Base-by-base conservation (phyloP, 306 rosid genomes). In the Cicer judaicum region DNA sequence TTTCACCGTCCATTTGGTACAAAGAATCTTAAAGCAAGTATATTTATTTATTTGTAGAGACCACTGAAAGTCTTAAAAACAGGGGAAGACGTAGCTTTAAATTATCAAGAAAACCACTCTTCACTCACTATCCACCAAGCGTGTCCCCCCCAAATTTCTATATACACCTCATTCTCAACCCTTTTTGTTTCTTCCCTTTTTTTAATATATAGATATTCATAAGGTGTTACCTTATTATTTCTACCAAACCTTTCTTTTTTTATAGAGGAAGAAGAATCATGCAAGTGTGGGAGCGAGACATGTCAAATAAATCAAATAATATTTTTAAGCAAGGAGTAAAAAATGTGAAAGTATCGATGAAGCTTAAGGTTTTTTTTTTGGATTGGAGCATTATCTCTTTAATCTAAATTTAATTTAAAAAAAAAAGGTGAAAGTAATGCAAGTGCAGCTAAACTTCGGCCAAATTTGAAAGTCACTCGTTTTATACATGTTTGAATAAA, bases 1-100 rank as follows among this genome's bases (percentile, higher is more conserved):
- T 72, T 84, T 67, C 87, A 72, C 87, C 84, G 84, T 68, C 87
- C 79, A 68, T 78, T 84, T 81, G 85, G 88, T 84, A 70, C 36
- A 81, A 64, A 84, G 60, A 75, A 41, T 64, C 78, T 29, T 36
- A 42, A 77, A 64, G 78, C 16, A 56, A 16, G 16, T 7, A 42
- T 16, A 29, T 72, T 55, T 39, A 24, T 60, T 53, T 36, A 13
- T 6, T 21, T 21, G 24, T 21, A 15, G 15, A 72, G 82, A 64
- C 77, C 77, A 68, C 72, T 42, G 2, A 62, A 52, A 60, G 72
- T 52, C 78, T 47, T 59, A 21, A 78, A 76, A 19, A 62, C 18
- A 10, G 50, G 41, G 70, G 11, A 19, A 52, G 53, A 14, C 48
- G 42, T 80, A 75, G 80, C 72, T 73, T 81, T 47, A 57, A 78